These are phyloP conservation scores for Macaranga tanarius DNA, from an alignment of 441 rosid genomes.

Conservation along the genomic window DNA sequence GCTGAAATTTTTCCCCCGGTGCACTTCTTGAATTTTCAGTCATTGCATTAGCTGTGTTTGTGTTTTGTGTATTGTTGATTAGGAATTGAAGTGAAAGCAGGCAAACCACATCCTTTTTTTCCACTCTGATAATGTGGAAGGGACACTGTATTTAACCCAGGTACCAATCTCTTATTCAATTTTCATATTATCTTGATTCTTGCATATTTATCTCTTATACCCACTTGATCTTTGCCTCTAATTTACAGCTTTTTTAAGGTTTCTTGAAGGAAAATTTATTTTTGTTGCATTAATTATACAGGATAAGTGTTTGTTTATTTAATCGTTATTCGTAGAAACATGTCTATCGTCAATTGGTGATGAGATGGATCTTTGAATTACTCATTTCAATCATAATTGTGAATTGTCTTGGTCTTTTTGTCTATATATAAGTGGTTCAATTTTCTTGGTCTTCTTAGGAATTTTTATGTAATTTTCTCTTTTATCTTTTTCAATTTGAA, in stretches of 20 bases:
- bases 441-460: slow-evolving; percentile 13
- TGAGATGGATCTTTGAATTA: slow-evolving; percentile 25
- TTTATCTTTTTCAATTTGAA: not conserved
- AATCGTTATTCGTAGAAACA: not conserved
- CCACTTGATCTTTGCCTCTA: not conserved
- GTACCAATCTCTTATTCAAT: not conserved
- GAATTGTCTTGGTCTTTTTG: slow-evolving; percentile 22
- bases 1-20: too few species aligned
- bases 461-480: slow-evolving; percentile 11
- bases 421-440: slow-evolving; percentile 3
- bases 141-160: too few species aligned
- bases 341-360: not conserved
- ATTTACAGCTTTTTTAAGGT: not conserved
- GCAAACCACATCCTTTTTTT: too few species aligned
- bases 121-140: too few species aligned
- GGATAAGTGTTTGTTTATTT: not conserved
- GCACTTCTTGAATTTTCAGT: too few species aligned
- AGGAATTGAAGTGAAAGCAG: too few species aligned
- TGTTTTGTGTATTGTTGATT: too few species aligned
- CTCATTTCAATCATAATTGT: slow-evolving; percentile 5
- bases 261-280: too few species aligned
- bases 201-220: slow-evolving; percentile 12
- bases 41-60: too few species aligned
- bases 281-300: not conserved
- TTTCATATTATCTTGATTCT: not conserved